phyloP scores from a whole-genome alignment of 352 stramenopile species.

The Halophytophthora batemanensis region DNA sequence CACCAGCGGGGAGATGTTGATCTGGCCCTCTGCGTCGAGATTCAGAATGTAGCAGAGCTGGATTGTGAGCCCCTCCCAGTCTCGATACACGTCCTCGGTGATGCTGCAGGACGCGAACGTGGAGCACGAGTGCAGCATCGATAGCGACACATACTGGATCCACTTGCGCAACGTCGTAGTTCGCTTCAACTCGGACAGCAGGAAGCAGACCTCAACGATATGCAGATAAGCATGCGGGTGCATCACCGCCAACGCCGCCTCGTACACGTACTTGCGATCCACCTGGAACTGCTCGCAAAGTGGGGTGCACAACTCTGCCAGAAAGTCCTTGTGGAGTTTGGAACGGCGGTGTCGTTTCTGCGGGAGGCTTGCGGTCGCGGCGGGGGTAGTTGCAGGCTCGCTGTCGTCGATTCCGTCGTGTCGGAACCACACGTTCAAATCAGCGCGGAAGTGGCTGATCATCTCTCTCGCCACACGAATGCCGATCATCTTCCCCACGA shows the following conservation, averaged over 20 bases:
- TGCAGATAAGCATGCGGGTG: conserved; percentile 80
- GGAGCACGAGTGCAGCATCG: conserved; percentile 75
- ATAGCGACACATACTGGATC: conserved; percentile 77
- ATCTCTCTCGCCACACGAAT: conserved; percentile 81
- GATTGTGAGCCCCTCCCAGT: conserved; percentile 81
- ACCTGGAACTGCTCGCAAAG: conserved; percentile 80
- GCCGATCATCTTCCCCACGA: conserved; percentile 86
- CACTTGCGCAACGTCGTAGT: conserved; percentile 63
- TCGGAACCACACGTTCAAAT: conserved; percentile 50
- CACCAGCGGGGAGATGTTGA: conserved; percentile 48
- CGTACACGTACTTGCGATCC: conserved; percentile 73
- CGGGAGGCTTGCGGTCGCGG: conserved; percentile 7
- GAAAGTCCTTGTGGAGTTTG: conserved; percentile 56
- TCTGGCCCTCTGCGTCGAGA: conserved; percentile 53
- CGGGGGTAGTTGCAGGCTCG: conserved; percentile 11
- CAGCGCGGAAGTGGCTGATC: conserved; percentile 78
- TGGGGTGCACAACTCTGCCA: conserved; percentile 70
- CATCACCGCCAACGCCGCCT: conserved; percentile 74
- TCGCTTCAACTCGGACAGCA: conserved; percentile 62
- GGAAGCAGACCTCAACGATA: conserved; percentile 79
- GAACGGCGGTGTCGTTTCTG: conserved; percentile 18
- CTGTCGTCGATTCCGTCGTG: conserved; percentile 12
- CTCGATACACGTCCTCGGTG: conserved; percentile 71
- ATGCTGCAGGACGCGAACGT: conserved; percentile 78
- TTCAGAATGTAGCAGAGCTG: conserved; percentile 79